phyloP scores from a whole-genome alignment of 495 filamentous ascomycete genomes.

The Lepraria neglecta region DNA sequence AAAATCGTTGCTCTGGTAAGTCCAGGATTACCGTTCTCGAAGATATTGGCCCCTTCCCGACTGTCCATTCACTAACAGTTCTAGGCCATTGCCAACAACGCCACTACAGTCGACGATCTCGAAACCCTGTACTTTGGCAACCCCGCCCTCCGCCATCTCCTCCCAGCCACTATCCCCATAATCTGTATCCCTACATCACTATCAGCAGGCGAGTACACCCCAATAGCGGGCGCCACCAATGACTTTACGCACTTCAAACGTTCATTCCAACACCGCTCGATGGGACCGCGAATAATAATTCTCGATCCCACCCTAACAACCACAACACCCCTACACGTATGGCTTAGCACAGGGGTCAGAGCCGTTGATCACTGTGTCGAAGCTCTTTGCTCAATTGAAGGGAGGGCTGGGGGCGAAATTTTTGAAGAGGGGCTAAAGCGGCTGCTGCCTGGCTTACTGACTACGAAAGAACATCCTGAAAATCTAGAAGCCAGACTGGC shows the following conservation, averaged over 20 bases:
- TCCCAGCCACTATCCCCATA: conserved; percentile 41
- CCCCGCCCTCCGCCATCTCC: neutral
- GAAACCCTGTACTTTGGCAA: conserved; percentile 23
- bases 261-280: conserved; percentile 41
- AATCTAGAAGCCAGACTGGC: conserved; percentile 44
- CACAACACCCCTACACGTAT: conserved; percentile 52
- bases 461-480: conserved; percentile 38
- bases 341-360: conserved; percentile 55
- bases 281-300: conserved; percentile 50
- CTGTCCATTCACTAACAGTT: too few species aligned
- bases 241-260: conserved; percentile 47
- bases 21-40: too few species aligned
- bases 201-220: conserved; percentile 56
- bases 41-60: too few species aligned
- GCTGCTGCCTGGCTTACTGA: conserved; percentile 47
- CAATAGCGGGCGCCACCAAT: conserved; percentile 52
- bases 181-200: conserved; percentile 58
- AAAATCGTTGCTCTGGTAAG: conserved; percentile 44
- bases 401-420: conserved; percentile 37
- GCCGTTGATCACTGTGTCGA: conserved; percentile 63
- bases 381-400: conserved; percentile 42
- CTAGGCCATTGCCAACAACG: conserved; percentile 41
- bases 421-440: conserved; percentile 41
- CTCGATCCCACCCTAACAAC: conserved; percentile 49
- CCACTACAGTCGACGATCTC: neutral